Conservation (phyloP, 208 protist genomes). For the Polymyxa betae region DNA sequence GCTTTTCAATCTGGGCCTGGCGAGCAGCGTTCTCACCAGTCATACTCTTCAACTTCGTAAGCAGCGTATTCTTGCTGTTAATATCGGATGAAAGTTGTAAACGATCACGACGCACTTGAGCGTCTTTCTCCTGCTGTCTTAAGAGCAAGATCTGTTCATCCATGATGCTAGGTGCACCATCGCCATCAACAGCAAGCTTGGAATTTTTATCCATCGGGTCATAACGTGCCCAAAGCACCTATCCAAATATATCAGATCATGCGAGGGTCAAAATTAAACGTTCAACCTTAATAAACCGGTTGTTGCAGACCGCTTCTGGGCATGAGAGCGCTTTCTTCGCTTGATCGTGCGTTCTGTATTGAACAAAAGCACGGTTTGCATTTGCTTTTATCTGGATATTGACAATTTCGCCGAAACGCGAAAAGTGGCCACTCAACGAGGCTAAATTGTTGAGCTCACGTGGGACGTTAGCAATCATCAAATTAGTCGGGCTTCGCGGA, state of each 20-base stretch:
- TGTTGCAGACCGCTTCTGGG: constrained; percentile 35
- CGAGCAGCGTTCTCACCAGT: constrained; percentile 33
- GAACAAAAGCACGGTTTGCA: neutral
- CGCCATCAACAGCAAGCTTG: neutral
- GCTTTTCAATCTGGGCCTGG: neutral
- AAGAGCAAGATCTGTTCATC: neutral
- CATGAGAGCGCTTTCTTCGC: neutral
- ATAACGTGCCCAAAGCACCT: constrained; percentile 25
- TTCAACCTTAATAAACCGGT: constrained; percentile 29
- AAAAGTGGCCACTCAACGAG: neutral
- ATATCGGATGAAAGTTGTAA: neutral
- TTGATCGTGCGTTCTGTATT: constrained; percentile 26
- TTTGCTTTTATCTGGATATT: constrained; percentile 46
- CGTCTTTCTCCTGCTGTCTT: neutral
- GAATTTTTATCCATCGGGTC: constrained; percentile 31
- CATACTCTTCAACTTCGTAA: constrained; percentile 36
- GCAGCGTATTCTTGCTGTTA: neutral
- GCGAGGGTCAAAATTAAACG: neutral
- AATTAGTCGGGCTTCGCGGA: constrained; percentile 15
- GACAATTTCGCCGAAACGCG: constrained; percentile 48
- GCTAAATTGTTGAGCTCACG: constrained; percentile 7
- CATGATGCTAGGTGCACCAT: neutral
- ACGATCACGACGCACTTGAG: constrained; percentile 21
- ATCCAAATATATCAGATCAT: too few species aligned
- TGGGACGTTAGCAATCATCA: constrained; percentile 10